phyloP scores from a whole-genome alignment of 2,329 filamentous ascomycete species.

The Venturia asperata region DNA sequence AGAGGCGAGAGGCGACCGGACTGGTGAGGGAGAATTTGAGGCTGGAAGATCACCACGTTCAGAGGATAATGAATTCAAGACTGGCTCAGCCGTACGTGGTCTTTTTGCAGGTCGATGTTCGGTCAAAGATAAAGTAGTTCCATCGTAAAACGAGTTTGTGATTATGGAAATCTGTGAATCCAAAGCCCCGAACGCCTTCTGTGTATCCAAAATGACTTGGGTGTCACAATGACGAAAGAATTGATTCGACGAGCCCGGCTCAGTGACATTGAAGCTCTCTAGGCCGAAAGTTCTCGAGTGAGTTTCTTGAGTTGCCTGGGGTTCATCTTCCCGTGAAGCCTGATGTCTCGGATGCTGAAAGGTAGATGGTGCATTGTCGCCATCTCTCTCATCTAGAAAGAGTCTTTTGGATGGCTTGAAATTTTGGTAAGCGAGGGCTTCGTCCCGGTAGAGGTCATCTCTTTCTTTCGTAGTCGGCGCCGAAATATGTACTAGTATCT shows the following conservation, averaged over 20 bases:
- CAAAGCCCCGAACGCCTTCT: not conserved
- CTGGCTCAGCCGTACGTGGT: slow-evolving; percentile 8
- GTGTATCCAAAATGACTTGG: slow-evolving; percentile 12
- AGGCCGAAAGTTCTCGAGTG: not conserved
- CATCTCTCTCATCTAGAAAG: slow-evolving; percentile 4
- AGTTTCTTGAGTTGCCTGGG: not conserved
- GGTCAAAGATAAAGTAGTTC: not conserved
- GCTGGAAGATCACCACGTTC: not conserved
- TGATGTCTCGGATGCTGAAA: not conserved
- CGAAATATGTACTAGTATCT: slow-evolving; percentile 42
- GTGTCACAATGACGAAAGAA: not conserved
- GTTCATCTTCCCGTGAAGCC: not conserved
- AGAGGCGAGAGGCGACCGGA: not conserved
- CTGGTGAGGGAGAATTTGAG: not conserved
- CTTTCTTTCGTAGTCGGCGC: slow-evolving; percentile 36
- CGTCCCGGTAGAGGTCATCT: slow-evolving; percentile 36
- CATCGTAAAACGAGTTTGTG: slow-evolving; percentile 8
- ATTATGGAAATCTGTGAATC: not conserved
- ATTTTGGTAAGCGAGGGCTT: slow-evolving; percentile 36
- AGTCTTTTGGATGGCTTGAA: slow-evolving; percentile 25
- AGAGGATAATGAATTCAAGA: not conserved
- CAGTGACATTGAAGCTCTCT: not conserved
- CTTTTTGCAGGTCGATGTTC: not conserved
- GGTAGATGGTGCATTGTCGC: not conserved
- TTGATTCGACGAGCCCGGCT: slow-evolving; percentile 2